Evolutionary conservation across 371 early-diverging fungal species (phyloP).

Genomic region (Lichtheimia ornata): DNA sequence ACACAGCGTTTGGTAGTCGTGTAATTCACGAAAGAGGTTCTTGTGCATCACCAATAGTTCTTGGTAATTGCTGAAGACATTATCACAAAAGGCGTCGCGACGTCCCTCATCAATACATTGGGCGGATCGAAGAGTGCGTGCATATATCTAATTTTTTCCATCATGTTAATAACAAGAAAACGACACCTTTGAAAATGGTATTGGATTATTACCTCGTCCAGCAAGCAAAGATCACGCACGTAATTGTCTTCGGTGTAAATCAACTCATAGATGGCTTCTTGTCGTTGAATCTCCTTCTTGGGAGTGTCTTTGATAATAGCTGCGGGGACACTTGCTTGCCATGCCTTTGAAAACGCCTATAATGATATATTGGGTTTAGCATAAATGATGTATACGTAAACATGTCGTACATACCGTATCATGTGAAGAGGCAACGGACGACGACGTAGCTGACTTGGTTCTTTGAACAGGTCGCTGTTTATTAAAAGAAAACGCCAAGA

Average conservation of each 20-base stretch:
- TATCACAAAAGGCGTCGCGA: conserved; percentile 68
- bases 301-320: conserved; percentile 74
- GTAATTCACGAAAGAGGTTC: conserved; percentile 65
- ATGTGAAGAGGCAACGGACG: conserved; percentile 26
- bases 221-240: conserved; percentile 69
- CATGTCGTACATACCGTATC: conserved; percentile 33
- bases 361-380: neutral
- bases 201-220: conserved; percentile 30
- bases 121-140: conserved; percentile 25
- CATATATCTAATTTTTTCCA: conserved; percentile 23
- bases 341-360: conserved; percentile 50
- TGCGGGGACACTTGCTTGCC: conserved; percentile 73
- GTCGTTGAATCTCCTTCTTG: conserved; percentile 79
- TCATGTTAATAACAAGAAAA: neutral
- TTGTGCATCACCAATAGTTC: conserved; percentile 74
- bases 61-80: conserved; percentile 80
- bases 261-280: conserved; percentile 93
- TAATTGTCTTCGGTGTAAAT: conserved; percentile 91
- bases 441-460: conserved; percentile 8
- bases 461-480: neutral
- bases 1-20: conserved; percentile 62
- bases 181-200: neutral
- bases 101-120: conserved; percentile 58
- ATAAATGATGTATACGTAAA: neutral
- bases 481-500: neutral